Evolutionary conservation across 2,329 filamentous ascomycete species (phyloP).

Genomic region (Fusarium nematophilum): DNA sequence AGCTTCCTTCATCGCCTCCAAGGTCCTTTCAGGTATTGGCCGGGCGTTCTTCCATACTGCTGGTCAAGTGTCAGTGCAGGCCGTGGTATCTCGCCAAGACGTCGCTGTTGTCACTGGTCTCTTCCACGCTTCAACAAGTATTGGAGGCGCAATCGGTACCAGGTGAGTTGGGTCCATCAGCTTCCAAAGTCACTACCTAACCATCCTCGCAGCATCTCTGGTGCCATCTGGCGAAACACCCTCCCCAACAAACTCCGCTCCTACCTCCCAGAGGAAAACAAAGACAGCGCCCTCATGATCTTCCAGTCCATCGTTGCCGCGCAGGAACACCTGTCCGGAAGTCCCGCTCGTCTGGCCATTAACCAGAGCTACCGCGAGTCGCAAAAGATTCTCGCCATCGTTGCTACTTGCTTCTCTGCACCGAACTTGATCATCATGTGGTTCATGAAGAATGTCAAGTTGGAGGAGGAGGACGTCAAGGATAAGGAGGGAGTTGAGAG

Average conservation of each 20-base stretch:
- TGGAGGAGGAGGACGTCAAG: slow-evolving; percentile 23
- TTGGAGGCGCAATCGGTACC: slow-evolving; percentile 45
- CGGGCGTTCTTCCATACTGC: slow-evolving; percentile 46
- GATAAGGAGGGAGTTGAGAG: background rate
- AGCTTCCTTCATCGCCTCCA: slow-evolving; percentile 43
- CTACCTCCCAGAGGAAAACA: slow-evolving; percentile 32
- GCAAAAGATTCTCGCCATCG: slow-evolving; percentile 33
- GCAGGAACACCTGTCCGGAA: slow-evolving; percentile 20
- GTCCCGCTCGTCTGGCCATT: slow-evolving; percentile 20
- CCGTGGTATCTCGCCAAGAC: slow-evolving; percentile 45
- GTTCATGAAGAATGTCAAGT: slow-evolving; percentile 29
- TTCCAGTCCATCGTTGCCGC: slow-evolving; percentile 43
- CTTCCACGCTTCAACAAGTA: slow-evolving; percentile 47
- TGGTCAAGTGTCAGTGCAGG: too few species aligned
- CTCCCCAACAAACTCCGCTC: slow-evolving; percentile 34
- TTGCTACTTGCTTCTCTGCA: slow-evolving; percentile 21
- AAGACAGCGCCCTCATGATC: slow-evolving; percentile 29
- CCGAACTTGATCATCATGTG: slow-evolving; percentile 31
- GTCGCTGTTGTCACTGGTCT: slow-evolving; percentile 49
- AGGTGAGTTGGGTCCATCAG: slow-evolving; percentile 13
- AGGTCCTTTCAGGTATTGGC: slow-evolving; percentile 44
- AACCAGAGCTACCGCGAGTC: slow-evolving; percentile 31
- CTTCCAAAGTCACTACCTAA: background rate
- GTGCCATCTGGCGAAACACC: slow-evolving; percentile 48
- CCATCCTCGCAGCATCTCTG: slow-evolving; percentile 42